Base-by-base conservation (phyloP, 805 yeast genomes). In the Wickerhamomyces bovis region DNA sequence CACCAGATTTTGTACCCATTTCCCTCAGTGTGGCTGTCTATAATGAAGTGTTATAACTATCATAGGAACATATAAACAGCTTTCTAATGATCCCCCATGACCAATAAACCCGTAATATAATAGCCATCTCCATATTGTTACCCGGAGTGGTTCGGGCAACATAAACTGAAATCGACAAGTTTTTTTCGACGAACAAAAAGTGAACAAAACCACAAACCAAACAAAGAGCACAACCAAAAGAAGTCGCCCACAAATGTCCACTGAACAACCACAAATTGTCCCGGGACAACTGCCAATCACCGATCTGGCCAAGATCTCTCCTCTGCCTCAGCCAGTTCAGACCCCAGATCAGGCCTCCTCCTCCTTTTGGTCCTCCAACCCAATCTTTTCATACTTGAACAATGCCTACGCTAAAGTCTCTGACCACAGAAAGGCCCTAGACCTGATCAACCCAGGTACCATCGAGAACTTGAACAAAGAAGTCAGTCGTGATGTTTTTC, bases 381-480 rank as follows among this genome's bases (percentile, higher is more conserved):
- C 96, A 44, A 78, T 88, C 42, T 85, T 85, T 62, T 79, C 86
- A 48, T 88, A 82, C 69, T 72, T 85, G 57, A 81, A 85, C 64
- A 86, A 85, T 61, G 85, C 83, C 52, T 85, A 87, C 67, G 76
- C 71, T 60, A 77, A 81, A 55, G 75, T 89, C 51, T 69, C 80
- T 52, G 83, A 81, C 57, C 95, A 89, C 67, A 82, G 98, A 66
- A 75, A 78, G 51, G 80, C 92, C 8, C 75, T 90, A 55, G 89
- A 89, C 47, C 80, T 94, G 65, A 71, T 79, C 58, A 88, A 89
- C 71, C 99, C 99, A 48, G 98, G 98, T 56, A 85, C 96, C 54
- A 80, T 89, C 67, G 98, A 90, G 73, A 88, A 89, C 72, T 74
- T 92, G 67, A 84, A 83, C 73, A 87, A 88, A 71, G 99, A 94